A percentile compares a stretch with the other conserved stretches of the same genome.
Evolutionary conservation across 2,329 filamentous ascomycete species (phyloP).

Genomic region (Grosmannia huntii): DNA sequence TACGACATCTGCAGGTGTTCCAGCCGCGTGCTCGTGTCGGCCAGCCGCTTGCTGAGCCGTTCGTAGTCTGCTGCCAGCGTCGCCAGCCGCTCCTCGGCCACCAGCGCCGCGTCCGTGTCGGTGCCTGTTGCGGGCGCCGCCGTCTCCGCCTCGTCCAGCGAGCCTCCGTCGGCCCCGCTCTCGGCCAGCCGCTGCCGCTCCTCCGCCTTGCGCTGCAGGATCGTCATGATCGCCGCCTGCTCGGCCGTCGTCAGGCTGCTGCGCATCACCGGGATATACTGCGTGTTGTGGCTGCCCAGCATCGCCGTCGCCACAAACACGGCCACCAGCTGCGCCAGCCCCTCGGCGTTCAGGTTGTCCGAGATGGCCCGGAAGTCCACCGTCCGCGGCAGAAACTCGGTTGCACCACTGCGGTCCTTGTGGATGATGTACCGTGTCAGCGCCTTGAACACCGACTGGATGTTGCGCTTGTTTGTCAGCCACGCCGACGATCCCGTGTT

Average conservation of each 20-base stretch:
- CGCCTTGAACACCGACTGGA: conserved; percentile 78
- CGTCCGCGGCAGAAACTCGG: conserved; percentile 13
- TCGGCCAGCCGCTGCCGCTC: conserved; percentile 25
- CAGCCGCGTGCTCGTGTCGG: conserved; percentile 45
- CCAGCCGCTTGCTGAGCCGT: conserved; percentile 40
- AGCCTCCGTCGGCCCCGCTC: conserved; percentile 23
- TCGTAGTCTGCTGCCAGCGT: conserved; percentile 38
- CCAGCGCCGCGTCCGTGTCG: conserved; percentile 39
- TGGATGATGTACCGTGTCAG: conserved; percentile 59
- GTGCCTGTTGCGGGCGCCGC: conserved; percentile 11
- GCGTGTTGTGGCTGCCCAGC: conserved; percentile 17
- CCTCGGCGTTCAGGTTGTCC: conserved; percentile 12
- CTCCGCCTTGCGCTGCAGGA: conserved; percentile 33
- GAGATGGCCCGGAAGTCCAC: conserved; percentile 13
- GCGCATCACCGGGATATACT: conserved; percentile 20
- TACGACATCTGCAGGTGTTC: conserved; percentile 49
- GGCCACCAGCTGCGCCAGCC: conserved; percentile 10
- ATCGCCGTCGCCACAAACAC: conserved; percentile 27
- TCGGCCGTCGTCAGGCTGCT: conserved; percentile 21
- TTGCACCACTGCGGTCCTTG: conserved; percentile 12
- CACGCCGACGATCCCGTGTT: conserved; percentile 29
- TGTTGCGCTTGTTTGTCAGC: conserved; percentile 68
- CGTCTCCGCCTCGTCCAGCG: conserved; percentile 20
- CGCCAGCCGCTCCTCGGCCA: conserved; percentile 43
- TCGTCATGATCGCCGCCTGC: conserved; percentile 32